phyloP scores from a whole-genome alignment of 2,329 filamentous ascomycete species.

The Alternaria arbusti region DNA sequence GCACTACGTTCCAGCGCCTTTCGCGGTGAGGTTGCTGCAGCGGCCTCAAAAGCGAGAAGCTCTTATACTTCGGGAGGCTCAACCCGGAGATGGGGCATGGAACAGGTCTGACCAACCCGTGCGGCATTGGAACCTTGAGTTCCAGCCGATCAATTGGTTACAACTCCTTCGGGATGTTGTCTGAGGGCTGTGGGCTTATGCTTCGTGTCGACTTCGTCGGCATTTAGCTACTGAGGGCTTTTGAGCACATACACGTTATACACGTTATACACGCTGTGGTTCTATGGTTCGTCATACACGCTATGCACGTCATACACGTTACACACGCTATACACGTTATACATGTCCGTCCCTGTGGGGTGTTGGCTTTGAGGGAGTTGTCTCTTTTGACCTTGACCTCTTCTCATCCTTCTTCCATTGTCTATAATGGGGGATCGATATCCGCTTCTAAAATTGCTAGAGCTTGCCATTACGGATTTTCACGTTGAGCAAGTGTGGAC shows the following conservation, averaged over 20 bases:
- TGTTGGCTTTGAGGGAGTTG: background rate
- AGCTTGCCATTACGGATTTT: constrained; percentile 48
- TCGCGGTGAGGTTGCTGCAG: background rate
- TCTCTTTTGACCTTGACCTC: background rate
- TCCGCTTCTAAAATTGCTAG: constrained; percentile 51
- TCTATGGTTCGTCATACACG: background rate
- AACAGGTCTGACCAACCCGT: constrained; percentile 24
- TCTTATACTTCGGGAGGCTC: background rate
- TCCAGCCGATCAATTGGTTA: constrained; percentile 2
- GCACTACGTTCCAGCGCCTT: constrained; percentile 2
- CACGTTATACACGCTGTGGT: background rate
- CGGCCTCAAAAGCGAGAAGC: background rate
- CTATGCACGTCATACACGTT: background rate
- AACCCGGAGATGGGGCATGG: constrained; percentile 4
- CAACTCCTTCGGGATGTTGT: constrained; percentile 6
- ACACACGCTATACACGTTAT: background rate
- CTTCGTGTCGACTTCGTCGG: constrained; percentile 1
- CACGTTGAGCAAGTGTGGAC: constrained; percentile 52
- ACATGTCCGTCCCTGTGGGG: constrained; percentile 3
- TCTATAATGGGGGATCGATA: background rate
- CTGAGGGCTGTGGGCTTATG: background rate
- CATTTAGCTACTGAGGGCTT: constrained; percentile 10
- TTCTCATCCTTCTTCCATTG: background rate
- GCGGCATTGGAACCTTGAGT: background rate
- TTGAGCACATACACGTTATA: constrained; percentile 3